Conservation (phyloP, 176 grass and related monocot genomes). For the Hyparrhenia diplandra region DNA sequence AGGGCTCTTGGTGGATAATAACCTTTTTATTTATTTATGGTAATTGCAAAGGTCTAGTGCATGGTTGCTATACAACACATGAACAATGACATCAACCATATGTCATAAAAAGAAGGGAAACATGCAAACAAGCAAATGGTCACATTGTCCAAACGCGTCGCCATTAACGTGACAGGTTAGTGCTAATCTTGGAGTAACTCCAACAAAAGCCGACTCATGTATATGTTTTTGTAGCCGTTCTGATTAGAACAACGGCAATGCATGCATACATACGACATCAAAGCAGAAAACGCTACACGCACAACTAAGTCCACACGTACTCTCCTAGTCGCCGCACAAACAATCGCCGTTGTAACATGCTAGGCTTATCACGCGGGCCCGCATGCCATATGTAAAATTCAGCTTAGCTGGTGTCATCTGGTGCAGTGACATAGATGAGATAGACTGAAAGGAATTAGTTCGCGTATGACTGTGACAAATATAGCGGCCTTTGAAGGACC, state of each 20-base stretch:
- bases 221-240: background rate
- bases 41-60: background rate
- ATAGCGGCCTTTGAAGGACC: too few relatives aligned
- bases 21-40: background rate
- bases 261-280: background rate
- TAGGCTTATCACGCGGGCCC: background rate
- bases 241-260: conserved; percentile 23
- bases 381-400: background rate
- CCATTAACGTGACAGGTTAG: conserved; percentile 15
- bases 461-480: background rate
- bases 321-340: too few relatives aligned
- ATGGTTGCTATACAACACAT: background rate
- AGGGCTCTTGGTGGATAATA: background rate
- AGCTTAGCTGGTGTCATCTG: background rate
- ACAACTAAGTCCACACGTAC: background rate
- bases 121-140: conserved; percentile 2
- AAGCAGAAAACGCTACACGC: background rate
- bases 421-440: background rate
- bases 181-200: conserved; percentile 4
- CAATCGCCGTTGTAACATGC: background rate
- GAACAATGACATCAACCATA: background rate
- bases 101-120: background rate
- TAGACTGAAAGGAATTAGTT: background rate
- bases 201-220: background rate
- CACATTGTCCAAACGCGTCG: background rate